phyloP scores from a whole-genome alignment of 73 alveolate species.

The Tetrahymena elliotti region DNA sequence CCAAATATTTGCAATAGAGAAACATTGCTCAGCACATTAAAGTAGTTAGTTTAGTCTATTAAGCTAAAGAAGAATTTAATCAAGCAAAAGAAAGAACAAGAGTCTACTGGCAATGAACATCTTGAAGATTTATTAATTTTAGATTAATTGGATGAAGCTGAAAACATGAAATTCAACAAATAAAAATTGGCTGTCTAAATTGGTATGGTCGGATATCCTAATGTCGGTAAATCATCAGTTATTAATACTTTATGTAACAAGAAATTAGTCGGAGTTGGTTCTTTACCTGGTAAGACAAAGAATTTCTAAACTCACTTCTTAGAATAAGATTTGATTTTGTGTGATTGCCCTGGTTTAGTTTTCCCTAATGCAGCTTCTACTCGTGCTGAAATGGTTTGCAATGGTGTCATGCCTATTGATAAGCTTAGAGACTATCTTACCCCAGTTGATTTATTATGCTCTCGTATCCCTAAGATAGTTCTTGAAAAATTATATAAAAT shows the following conservation, averaged over 20 bases:
- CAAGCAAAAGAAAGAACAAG: neutral
- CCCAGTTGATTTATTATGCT: slow-evolving; percentile 82
- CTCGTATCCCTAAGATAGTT: slow-evolving; percentile 74
- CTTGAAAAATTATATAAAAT: slow-evolving; percentile 75
- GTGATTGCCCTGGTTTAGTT: slow-evolving; percentile 98
- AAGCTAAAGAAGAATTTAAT: neutral
- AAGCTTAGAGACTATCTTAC: slow-evolving; percentile 79
- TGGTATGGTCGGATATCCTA: slow-evolving; percentile 98
- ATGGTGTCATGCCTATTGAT: slow-evolving; percentile 96
- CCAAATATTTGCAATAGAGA: slow-evolving; percentile 23
- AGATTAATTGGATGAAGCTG: slow-evolving; percentile 27
- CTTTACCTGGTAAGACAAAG: slow-evolving; percentile 97
- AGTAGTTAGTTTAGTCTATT: slow-evolving; percentile 6
- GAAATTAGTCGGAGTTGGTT: slow-evolving; percentile 94
- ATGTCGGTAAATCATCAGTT: slow-evolving; percentile 98
- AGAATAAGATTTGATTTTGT: slow-evolving; percentile 54
- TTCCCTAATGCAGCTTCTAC: slow-evolving; percentile 93
- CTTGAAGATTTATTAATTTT: slow-evolving; percentile 5
- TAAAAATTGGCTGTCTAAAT: slow-evolving; percentile 39
- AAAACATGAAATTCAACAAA: neutral
- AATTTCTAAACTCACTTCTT: slow-evolving; percentile 90
- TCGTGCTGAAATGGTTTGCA: slow-evolving; percentile 94
- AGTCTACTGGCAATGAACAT: neutral
- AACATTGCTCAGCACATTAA: slow-evolving; percentile 1
- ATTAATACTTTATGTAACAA: slow-evolving; percentile 83